Evolutionary conservation across 73 alveolate species (phyloP).

Genomic region (Tetrahymena thermophila): DNA sequence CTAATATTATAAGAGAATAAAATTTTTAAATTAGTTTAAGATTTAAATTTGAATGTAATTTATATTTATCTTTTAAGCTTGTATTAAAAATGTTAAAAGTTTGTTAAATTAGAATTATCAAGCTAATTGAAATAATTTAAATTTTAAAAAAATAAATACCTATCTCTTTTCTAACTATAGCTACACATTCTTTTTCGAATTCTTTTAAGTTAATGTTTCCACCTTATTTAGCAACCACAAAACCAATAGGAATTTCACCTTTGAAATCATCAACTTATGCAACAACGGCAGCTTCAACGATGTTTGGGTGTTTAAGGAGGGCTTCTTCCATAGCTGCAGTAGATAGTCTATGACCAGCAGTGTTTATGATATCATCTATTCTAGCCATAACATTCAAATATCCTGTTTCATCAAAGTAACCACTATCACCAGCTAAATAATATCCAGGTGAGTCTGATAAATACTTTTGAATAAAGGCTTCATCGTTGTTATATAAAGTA

Average conservation of each 20-base stretch:
- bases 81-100: no score
- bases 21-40: no score
- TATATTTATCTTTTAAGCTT: no score
- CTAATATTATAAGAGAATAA: not conserved
- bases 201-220: conserved; percentile 6
- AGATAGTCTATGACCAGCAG: conserved; percentile 86
- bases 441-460: conserved; percentile 86
- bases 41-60: not conserved
- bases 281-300: conserved; percentile 95
- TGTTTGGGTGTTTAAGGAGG: conserved; percentile 65
- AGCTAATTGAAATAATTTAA: no score
- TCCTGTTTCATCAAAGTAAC: conserved; percentile 78
- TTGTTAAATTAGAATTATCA: no score
- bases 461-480: conserved; percentile 87
- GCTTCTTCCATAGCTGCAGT: conserved; percentile 85
- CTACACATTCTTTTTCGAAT: conserved; percentile 53
- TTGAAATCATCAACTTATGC: conserved; percentile 81
- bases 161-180: conserved; percentile 58
- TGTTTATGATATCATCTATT: conserved; percentile 84
- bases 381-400: conserved; percentile 74
- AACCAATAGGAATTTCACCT: conserved; percentile 95
- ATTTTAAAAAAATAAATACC: not conserved
- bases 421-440: conserved; percentile 95
- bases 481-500: conserved; percentile 93
- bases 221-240: conserved; percentile 78